Evolutionary conservation across 2,329 filamentous ascomycete genomes (phyloP), one percentile per base, ranked within the genome.

Genomic region (Calonectria henricotiae): DNA sequence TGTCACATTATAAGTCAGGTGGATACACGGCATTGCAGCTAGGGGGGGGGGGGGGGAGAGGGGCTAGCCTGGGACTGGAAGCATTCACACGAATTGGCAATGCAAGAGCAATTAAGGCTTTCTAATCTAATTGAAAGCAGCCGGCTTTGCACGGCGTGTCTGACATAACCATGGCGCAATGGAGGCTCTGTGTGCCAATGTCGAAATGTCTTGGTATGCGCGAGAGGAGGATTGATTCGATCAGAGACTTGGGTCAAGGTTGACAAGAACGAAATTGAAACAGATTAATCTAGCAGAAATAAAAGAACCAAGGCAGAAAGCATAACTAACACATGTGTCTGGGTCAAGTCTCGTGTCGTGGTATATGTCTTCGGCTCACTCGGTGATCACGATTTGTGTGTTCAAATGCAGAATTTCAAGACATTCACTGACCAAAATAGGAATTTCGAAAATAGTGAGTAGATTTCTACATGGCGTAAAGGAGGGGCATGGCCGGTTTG

Each of bases 261-360:
- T 32, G 43, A n/a, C 58, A 32, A 35, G 12, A 25, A 3, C 23
- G 51, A 17, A 23, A 15, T 25, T 58, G 12, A 58, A 37, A 25
- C 32, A 58, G 25, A 37, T n/a, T 4, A 32, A 32, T 7, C 3
- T 27, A 1, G 2, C 12, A 49, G 30, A 51, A 32, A 27, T 17
- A 51, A 51, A 30, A 13, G 37, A 39, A 25, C 9, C 12, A 25
- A 39, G 32, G 30, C n/a, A n/a, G 15, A 27, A 39, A 25, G 8
- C 20, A 25, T 20, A 58, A 58, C 8, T 58, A 23, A 58, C 51
- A 58, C 51, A 32, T 17, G 23, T 58, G 51, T 58, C 32, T 58
- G n/a, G 20, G 51, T 17, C 51, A 37, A 39, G 51, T 58, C 32
- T 58, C 51, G 37, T 39, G 51, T 9, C n/a, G 32, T 27, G 51